Percentiles rank a stretch among this genome's conserved stretches.
phyloP scores from a whole-genome alignment of 2,329 filamentous ascomycete species.

The Esteya vermicola region DNA sequence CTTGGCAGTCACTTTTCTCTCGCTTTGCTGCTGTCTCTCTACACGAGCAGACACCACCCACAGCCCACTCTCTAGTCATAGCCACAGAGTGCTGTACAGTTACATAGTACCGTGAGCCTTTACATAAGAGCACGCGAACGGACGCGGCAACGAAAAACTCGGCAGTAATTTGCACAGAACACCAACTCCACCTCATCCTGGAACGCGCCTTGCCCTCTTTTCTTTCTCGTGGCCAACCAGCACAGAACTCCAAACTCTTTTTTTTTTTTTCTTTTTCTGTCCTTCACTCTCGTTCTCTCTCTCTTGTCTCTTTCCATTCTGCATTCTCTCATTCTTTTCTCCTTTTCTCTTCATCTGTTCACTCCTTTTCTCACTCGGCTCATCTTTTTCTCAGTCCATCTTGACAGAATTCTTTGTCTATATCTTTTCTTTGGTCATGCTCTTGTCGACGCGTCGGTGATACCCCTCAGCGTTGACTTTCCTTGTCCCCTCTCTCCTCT shows the following conservation, averaged over 20 bases:
- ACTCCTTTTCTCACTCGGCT: neutral
- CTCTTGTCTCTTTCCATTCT: neutral
- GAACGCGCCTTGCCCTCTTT: constrained; percentile 2
- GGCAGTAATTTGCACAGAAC: neutral
- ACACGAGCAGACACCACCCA: too few species aligned
- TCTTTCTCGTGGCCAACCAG: constrained; percentile 2
- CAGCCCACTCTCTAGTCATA: too few species aligned
- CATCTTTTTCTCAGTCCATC: too few species aligned
- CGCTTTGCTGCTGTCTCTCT: neutral
- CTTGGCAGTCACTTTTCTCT: neutral
- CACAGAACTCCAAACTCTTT: neutral
- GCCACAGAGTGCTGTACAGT: too few species aligned
- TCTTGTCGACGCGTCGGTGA: constrained; percentile 2
- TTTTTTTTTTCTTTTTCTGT: too few species aligned
- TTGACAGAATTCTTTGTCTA: too few species aligned
- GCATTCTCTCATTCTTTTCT: neutral
- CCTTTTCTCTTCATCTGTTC: neutral
- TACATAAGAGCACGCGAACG: constrained; percentile 1
- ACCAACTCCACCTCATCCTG: constrained; percentile 1
- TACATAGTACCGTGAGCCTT: too few species aligned
- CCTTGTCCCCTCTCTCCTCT: too few species aligned
- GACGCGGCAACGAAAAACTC: neutral
- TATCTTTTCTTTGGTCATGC: constrained; percentile 3
- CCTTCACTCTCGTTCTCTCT: neutral
- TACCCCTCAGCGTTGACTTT: neutral